Conservation (phyloP, 345 rosid species). For the Eucalyptus pumila region DNA sequence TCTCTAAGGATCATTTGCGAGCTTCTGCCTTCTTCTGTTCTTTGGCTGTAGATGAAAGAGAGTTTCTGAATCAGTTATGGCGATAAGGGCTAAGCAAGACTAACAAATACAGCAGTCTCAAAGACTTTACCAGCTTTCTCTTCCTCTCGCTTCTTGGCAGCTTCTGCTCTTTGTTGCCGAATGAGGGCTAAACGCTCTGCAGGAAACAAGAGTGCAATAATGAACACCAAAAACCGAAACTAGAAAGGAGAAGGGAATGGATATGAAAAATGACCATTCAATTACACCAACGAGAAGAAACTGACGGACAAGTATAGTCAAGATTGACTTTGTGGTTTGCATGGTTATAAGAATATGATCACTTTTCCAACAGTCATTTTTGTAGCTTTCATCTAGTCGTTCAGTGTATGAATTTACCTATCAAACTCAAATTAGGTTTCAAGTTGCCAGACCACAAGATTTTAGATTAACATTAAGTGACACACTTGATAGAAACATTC, state of each 20-base stretch:
- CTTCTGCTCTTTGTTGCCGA: neutral
- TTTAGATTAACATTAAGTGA: neutral
- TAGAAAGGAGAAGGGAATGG: neutral
- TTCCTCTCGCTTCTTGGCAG: neutral
- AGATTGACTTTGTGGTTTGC: neutral
- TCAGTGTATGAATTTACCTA: neutral
- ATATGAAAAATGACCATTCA: neutral
- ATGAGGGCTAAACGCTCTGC: neutral
- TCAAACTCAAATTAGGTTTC: neutral
- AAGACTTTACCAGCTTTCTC: neutral
- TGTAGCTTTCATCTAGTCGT: neutral
- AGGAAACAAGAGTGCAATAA: neutral
- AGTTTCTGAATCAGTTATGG: neutral
- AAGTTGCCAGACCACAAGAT: neutral
- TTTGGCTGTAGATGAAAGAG: constrained; percentile 22
- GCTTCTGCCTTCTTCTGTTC: constrained; percentile 52
- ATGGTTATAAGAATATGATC: neutral
- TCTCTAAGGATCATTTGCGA: constrained; percentile 30
- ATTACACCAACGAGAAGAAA: neutral
- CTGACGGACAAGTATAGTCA: neutral
- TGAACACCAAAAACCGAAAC: neutral
- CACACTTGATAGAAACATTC: neutral
- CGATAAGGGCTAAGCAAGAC: neutral
- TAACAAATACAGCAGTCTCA: neutral
- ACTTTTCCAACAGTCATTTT: neutral